Evolutionary conservation across 2,329 filamentous ascomycete genomes (phyloP), one percentile per base, ranked within the genome.

Genomic region (Blastomyces emzantsi): DNA sequence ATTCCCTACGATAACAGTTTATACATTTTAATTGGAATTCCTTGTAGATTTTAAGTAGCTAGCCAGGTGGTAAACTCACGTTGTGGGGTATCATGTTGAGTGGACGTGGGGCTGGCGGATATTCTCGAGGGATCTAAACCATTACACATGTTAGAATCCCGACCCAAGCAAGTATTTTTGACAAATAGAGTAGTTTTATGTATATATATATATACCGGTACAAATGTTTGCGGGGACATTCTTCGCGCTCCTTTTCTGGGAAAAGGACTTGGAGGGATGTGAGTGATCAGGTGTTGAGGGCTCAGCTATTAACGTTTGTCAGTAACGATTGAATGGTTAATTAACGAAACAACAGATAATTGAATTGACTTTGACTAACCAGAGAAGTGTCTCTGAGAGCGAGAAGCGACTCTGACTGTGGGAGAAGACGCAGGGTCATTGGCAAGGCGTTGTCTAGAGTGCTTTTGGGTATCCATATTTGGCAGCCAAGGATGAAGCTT

Each of bases 1-100:
- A 6, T 69, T 74, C 63, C 67, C 74, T 76, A 30, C 25, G 28
- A 43, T 51, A 58, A 17, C 19, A 33, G 61, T 47, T 55, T 41
- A 30, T 25, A 60, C 70, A 67, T 66, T 1, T 55, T 25, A 36
- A 15, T 22, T 15, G 25, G 39, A 30, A 60, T 22, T 47, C 22
- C 41, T 30, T 33, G 28, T 17, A 9, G 19, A 8, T n/a, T 49
- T 33, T 8, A 41, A 19, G 11, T 62, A 19, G 22, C 15, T 47
- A n/a, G 47, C n/a, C 17, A 3, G 25, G 61, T 5, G 22, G 22
- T 30, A 55, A 57, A 57, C 61, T 62, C 28, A 62, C 61, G 61
- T 57, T 55, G 61, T 47, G 49, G 49, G 45, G 60, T 54, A 28
- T 61, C 60, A 11, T 45, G 19, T 7, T 22, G 60, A 33, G 30